Percentiles rank a stretch among this genome's conserved stretches.
phyloP scores from a whole-genome alignment of 495 filamentous ascomycete species.

The Friedmanniomyces simplex region DNA sequence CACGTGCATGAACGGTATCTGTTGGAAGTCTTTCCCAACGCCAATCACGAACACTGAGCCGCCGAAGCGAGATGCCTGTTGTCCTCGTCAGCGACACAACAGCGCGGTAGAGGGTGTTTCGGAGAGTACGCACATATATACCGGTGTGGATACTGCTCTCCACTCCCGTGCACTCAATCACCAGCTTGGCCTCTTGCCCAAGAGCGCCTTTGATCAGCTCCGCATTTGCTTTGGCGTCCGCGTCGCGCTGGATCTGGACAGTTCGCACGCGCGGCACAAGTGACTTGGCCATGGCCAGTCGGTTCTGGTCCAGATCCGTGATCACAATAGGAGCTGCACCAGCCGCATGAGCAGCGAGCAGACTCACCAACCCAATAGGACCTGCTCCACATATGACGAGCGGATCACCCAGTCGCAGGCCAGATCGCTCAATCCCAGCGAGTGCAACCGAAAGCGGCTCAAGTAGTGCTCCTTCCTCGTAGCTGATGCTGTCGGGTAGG shows the following conservation, averaged over 20 bases:
- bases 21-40: slow-evolving; percentile 18
- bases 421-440: slow-evolving; percentile 22
- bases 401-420: slow-evolving; percentile 18
- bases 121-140: slow-evolving; percentile 18
- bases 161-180: slow-evolving; percentile 24
- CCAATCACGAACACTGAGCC: slow-evolving; percentile 24
- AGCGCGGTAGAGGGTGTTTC: background rate
- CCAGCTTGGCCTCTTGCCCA: slow-evolving; percentile 16
- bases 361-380: slow-evolving; percentile 23
- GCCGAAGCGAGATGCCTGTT: slow-evolving; percentile 18
- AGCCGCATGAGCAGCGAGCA: slow-evolving; percentile 21
- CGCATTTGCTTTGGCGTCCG: slow-evolving; percentile 9
- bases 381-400: slow-evolving; percentile 23
- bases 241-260: slow-evolving; percentile 4
- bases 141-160: slow-evolving; percentile 18
- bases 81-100: background rate
- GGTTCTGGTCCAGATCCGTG: slow-evolving; percentile 21
- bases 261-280: slow-evolving; percentile 20
- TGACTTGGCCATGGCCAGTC: slow-evolving; percentile 19
- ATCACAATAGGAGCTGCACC: slow-evolving; percentile 22
- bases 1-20: slow-evolving; percentile 22
- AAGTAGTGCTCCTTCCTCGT: slow-evolving; percentile 23
- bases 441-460: slow-evolving; percentile 25
- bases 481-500: slow-evolving; percentile 21
- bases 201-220: slow-evolving; percentile 11